Evolutionary conservation across 257 asterid genomes (phyloP).

Genomic region (Dorcoceras hygrometricum): DNA sequence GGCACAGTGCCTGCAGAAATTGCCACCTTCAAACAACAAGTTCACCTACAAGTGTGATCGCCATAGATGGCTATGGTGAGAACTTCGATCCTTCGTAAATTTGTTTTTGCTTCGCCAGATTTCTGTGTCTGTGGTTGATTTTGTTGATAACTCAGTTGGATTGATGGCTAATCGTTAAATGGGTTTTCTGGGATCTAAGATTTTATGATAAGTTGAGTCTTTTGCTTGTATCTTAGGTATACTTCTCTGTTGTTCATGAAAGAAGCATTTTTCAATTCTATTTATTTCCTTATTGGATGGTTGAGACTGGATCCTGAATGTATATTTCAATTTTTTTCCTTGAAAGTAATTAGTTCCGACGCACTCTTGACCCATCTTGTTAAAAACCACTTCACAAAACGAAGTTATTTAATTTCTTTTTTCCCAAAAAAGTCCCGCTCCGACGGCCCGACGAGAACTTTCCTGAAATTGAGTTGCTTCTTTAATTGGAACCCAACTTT

Average conservation of each 20-base stretch:
- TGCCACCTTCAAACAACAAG: conserved; percentile 56
- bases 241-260: conserved; percentile 21
- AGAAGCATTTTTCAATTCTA: not conserved
- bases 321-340: not conserved
- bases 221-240: conserved; percentile 21
- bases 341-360: too few relatives aligned
- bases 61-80: conserved; percentile 68
- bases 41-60: conserved; percentile 65
- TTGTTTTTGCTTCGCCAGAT: not conserved
- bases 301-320: conserved; percentile 26
- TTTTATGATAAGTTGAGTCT: conserved; percentile 24
- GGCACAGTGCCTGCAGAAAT: conserved; percentile 55
- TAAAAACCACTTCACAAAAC: too few relatives aligned
- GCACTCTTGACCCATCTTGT: too few relatives aligned
- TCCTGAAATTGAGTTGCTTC: too few relatives aligned
- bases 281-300: not conserved
- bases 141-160: not conserved
- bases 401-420: too few relatives aligned
- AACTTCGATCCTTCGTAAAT: not conserved
- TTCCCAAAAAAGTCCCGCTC: too few relatives aligned
- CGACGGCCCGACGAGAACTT: too few relatives aligned
- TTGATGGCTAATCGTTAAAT: conserved; percentile 22
- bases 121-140: conserved; percentile 2
- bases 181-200: conserved; percentile 50
- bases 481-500: too few relatives aligned